Base-by-base conservation (phyloP, 2,329 filamentous ascomycete species). In the Xylariaceae sp. region DNA sequence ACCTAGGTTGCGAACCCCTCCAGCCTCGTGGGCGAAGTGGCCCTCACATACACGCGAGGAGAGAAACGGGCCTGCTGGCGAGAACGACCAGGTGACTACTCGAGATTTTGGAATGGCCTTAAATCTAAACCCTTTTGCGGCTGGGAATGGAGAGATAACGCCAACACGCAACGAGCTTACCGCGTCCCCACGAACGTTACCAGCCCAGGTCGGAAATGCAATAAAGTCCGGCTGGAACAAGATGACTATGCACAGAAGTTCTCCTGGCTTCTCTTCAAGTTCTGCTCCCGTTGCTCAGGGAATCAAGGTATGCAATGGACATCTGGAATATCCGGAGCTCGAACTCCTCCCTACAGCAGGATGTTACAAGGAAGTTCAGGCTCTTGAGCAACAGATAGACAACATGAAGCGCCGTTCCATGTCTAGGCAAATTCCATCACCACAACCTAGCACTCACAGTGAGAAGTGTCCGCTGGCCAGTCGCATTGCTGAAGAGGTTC, bases 281-380 rank as follows among this genome's bases (percentile, higher is more conserved):
- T 18, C 55, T 35, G 58, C 53, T 13, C 51, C 54, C 8, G 47
- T 56, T 23, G 35, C 54, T 23, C 64, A 34, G 41, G 41, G 48
- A 15, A 53, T 51, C 5, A 59, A 30, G n/a, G 60, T 39, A 35
- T 51, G 11, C 56, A 61, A 15, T 57, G 64, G 13, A 41, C 66
- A 57, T 58, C 50, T 73, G 6, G 72, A 74, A 51, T 73, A 73
- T n/a, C 73, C 72, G 0, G 73, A 74, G 53, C 69, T 74, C 6
- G 72, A 74, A 56, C 67, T 73, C 41, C 65, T 72, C 45, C 72
- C 72, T 5, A 70, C 67, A 48, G 64, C 66, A n/a, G 67, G 63
- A 13, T 66, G 69, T 1, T 72, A 69, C 54, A 66, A 67, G 55
- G 72, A 74, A 48, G 54, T 74, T 3, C 63, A 72, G 49, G 71